These are phyloP conservation scores for Aspergillus tamarii DNA, from an alignment of 2,329 filamentous ascomycete species.

Conservation along the genomic window DNA sequence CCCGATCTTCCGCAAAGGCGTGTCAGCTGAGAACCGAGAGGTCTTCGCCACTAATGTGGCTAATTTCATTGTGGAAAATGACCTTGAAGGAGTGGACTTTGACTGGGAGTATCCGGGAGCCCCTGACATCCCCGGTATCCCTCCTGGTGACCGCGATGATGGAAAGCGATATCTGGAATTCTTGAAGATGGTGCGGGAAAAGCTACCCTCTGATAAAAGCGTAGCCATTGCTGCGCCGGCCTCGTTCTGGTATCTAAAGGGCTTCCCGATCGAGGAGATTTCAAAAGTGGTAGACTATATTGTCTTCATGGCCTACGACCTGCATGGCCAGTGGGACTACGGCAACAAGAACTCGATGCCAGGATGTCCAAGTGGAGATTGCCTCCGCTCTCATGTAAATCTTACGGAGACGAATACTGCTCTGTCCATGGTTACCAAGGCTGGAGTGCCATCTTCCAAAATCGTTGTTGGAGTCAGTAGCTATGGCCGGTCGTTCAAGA, in stretches of 20 bases:
- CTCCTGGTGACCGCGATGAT: conserved; percentile 31
- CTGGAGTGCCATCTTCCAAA: background rate
- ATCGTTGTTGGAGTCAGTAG: conserved; percentile 37
- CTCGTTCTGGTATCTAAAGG: conserved; percentile 33
- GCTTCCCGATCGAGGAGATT: conserved; percentile 20
- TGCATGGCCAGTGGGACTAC: conserved; percentile 17
- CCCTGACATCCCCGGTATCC: conserved; percentile 25
- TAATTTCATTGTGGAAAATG: background rate
- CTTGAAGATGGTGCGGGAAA: conserved; percentile 27
- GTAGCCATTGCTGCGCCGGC: conserved; percentile 34
- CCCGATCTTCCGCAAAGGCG: conserved; percentile 42
- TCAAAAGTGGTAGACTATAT: conserved; percentile 18
- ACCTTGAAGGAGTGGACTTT: background rate
- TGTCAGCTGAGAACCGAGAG: conserved; percentile 41
- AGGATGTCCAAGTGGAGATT: background rate
- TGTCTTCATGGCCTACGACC: conserved; percentile 26
- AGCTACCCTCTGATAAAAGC: conserved; percentile 18
- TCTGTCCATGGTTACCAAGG: background rate
- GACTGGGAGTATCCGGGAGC: background rate
- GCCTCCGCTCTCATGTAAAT: background rate
- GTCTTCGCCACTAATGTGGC: background rate
- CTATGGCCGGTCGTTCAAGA: conserved; percentile 42
- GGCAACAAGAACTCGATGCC: background rate
- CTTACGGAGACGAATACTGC: background rate
- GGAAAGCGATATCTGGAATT: conserved; percentile 42